Percentiles rank a stretch among this genome's conserved stretches.
phyloP scores from a whole-genome alignment of 306 rosid species.

The Cercis canadensis region DNA sequence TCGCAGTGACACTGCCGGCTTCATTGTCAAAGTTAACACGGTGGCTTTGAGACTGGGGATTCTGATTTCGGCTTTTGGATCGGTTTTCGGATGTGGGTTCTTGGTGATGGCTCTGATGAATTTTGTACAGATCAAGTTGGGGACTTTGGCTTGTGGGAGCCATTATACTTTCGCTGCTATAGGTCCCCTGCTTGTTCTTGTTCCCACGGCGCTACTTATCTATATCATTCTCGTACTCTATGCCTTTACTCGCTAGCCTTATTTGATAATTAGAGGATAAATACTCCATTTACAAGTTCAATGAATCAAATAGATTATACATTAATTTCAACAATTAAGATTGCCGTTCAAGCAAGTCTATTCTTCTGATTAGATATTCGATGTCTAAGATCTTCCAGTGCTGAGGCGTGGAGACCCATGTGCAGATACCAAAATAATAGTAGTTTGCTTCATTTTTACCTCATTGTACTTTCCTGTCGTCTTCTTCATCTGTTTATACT shows the following conservation, averaged over 20 bases:
- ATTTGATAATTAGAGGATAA: no score
- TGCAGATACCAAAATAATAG: conserved; percentile 26
- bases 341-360: conserved; percentile 40
- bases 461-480: conserved; percentile 26
- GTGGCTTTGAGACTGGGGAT: conserved; percentile 62
- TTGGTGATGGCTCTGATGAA: conserved; percentile 79
- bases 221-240: conserved; percentile 70
- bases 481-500: conserved; percentile 5
- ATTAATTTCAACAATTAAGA: conserved; percentile 2
- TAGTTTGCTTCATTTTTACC: conserved; percentile 25
- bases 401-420: conserved; percentile 34
- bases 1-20: conserved; percentile 22
- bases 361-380: conserved; percentile 19
- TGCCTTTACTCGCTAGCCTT: conserved; percentile 64
- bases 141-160: conserved; percentile 70
- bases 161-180: conserved; percentile 63
- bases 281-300: no score
- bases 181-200: conserved; percentile 75
- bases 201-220: conserved; percentile 68
- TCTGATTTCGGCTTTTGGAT: conserved; percentile 73
- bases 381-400: conserved; percentile 12
- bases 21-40: conserved; percentile 46
- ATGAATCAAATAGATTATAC: no score
- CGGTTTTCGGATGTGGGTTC: conserved; percentile 81
- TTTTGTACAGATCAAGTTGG: conserved; percentile 82